These are phyloP conservation scores for Sugiyamaella smithiae DNA, from an alignment of 805 yeast genomes.

Conservation along the genomic window DNA sequence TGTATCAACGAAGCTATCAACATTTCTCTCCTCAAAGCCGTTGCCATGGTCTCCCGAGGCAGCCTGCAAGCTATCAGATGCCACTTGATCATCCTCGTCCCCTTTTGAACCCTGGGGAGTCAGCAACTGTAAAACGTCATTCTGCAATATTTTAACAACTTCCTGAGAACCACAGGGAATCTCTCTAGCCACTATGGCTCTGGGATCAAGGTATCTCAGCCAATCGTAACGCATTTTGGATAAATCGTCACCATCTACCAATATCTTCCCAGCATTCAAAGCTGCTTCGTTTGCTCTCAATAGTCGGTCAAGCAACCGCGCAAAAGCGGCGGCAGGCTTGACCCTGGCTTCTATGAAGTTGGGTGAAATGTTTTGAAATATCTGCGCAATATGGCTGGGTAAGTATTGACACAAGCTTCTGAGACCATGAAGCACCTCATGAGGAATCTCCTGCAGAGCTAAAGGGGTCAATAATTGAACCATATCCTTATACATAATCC, in stretches of 20 bases:
- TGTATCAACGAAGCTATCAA: neutral
- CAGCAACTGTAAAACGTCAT: constrained; percentile 31
- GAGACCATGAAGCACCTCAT: constrained; percentile 51
- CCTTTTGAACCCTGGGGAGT: constrained; percentile 10
- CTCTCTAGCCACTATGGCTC: constrained; percentile 46
- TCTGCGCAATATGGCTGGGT: constrained; percentile 37
- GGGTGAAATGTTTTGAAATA: constrained; percentile 42
- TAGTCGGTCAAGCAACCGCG: constrained; percentile 51
- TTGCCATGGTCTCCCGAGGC: neutral
- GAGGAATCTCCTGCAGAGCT: constrained; percentile 56
- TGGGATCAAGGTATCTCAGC: constrained; percentile 48
- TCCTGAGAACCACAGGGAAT: constrained; percentile 43
- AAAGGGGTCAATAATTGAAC: constrained; percentile 61
- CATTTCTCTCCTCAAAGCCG: neutral
- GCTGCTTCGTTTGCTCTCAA: constrained; percentile 55
- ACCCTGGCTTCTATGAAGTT: constrained; percentile 52
- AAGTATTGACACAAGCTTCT: constrained; percentile 51
- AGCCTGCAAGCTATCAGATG: neutral
- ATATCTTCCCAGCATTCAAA: constrained; percentile 46
- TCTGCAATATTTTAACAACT: constrained; percentile 28
- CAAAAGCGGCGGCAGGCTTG: constrained; percentile 51
- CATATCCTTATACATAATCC: constrained; percentile 53
- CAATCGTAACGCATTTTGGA: constrained; percentile 57
- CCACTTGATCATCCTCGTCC: neutral
- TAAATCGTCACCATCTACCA: constrained; percentile 43